Evolutionary conservation across 768 basidiomycete genomes (phyloP).

Genomic region (Boletus subcaerulescens): DNA sequence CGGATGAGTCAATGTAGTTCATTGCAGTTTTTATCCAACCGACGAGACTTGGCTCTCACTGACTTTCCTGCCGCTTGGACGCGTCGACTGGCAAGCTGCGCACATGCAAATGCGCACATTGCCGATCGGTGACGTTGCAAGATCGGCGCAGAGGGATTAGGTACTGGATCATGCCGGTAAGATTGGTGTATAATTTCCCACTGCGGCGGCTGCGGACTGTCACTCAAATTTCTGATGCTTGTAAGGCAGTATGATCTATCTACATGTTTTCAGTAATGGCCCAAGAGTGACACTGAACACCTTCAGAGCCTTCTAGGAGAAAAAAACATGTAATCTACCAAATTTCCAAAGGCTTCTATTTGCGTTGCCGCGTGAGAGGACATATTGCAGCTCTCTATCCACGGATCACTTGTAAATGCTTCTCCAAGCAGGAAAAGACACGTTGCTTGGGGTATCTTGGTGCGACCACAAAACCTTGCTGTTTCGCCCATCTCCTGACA

Average conservation of each 20-base stretch:
- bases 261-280: no score
- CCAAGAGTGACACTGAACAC: no score
- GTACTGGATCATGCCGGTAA: no score
- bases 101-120: background rate
- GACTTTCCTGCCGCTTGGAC: constrained; percentile 15
- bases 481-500: constrained; percentile 54
- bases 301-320: background rate
- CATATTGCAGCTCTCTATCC: background rate
- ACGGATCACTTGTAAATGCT: constrained; percentile 32
- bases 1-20: background rate
- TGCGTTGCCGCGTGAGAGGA: background rate
- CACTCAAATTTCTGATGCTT: no score
- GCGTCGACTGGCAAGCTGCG: constrained; percentile 14
- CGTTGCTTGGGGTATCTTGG: constrained; percentile 56
- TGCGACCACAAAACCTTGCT: constrained; percentile 50
- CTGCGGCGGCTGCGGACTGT: no score
- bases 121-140: constrained; percentile 5
- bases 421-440: constrained; percentile 59
- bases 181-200: no score
- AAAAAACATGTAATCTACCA: no score
- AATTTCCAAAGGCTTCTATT: background rate
- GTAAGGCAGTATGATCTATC: no score
- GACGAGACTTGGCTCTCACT: background rate
- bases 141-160: background rate
- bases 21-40: constrained; percentile 5